Conservation (phyloP, 208 protist species). For the Willaertia magna region DNA sequence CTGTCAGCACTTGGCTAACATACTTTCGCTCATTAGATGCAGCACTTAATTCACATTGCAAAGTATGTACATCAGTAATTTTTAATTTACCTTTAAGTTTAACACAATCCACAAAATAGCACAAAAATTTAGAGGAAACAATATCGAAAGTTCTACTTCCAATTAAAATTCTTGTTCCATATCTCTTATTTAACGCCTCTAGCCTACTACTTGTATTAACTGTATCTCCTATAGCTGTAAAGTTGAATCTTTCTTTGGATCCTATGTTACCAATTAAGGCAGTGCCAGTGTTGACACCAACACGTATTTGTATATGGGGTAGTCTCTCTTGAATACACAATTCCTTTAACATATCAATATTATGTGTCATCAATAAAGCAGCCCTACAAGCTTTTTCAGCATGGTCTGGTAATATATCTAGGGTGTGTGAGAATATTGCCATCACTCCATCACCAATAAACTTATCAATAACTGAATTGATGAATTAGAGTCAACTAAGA, state of each 20-base stretch:
- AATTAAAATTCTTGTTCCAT: not conserved
- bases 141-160: not conserved
- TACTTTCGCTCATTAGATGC: not conserved
- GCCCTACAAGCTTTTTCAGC: not conserved
- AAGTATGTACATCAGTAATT: not conserved
- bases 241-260: not conserved
- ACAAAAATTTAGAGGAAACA: not conserved
- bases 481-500: too few species aligned
- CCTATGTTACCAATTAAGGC: not conserved
- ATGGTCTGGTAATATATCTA: not conserved
- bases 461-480: not conserved
- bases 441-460: not conserved
- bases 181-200: constrained; percentile 5
- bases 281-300: constrained; percentile 3
- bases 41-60: not conserved
- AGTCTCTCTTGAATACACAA: not conserved
- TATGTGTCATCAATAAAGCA: not conserved
- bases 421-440: not conserved
- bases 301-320: not conserved
- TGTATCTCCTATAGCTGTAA: constrained; percentile 16
- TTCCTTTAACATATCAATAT: not conserved
- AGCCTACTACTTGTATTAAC: constrained; percentile 9
- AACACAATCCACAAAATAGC: not conserved
- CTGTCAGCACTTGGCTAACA: not conserved
- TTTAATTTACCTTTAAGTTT: not conserved